These are phyloP conservation scores for Blastobotrys malaysiensis DNA, from an alignment of 1,139 yeast genomes.

Conservation along the genomic window DNA sequence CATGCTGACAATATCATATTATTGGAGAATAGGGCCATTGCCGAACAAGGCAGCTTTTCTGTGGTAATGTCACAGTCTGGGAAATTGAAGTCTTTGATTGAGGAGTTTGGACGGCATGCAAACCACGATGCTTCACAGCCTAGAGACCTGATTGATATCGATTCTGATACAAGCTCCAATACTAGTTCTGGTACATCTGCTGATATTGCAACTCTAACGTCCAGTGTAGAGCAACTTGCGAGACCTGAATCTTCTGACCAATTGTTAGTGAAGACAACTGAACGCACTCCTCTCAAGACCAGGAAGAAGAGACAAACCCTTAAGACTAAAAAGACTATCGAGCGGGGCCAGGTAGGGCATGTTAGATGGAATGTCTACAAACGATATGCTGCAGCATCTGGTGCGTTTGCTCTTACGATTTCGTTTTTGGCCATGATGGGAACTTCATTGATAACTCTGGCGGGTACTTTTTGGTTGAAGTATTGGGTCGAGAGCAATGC, in stretches of 20 bases:
- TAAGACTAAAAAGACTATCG: slow-evolving; percentile 19
- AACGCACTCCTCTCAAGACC: background rate
- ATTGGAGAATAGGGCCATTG: slow-evolving; percentile 53
- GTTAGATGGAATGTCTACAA: slow-evolving; percentile 80
- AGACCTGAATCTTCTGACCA: slow-evolving; percentile 2
- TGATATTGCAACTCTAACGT: slow-evolving; percentile 10
- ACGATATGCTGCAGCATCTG: slow-evolving; percentile 81
- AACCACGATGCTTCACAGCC: background rate
- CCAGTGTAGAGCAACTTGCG: slow-evolving; percentile 10
- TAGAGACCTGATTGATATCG: background rate
- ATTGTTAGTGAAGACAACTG: background rate
- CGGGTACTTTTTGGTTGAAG: slow-evolving; percentile 79
- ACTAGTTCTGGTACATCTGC: slow-evolving; percentile 9
- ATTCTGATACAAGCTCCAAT: slow-evolving; percentile 6
- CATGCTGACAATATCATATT: slow-evolving; percentile 59
- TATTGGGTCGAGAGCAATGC: slow-evolving; percentile 91
- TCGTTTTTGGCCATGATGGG: slow-evolving; percentile 39
- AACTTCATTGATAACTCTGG: slow-evolving; percentile 47
- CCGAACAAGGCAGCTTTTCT: slow-evolving; percentile 32
- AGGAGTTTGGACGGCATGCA: slow-evolving; percentile 33
- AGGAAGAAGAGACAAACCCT: slow-evolving; percentile 9
- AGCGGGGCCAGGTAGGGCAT: slow-evolving; percentile 44
- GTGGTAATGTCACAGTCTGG: slow-evolving; percentile 26
- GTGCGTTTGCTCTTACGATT: slow-evolving; percentile 54
- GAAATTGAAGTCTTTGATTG: slow-evolving; percentile 26